Percentiles rank a stretch among this genome's conserved stretches.
These are phyloP conservation scores for Zychaea mexicana DNA, from an alignment of 371 early-diverging fungal species.

Conservation along the genomic window DNA sequence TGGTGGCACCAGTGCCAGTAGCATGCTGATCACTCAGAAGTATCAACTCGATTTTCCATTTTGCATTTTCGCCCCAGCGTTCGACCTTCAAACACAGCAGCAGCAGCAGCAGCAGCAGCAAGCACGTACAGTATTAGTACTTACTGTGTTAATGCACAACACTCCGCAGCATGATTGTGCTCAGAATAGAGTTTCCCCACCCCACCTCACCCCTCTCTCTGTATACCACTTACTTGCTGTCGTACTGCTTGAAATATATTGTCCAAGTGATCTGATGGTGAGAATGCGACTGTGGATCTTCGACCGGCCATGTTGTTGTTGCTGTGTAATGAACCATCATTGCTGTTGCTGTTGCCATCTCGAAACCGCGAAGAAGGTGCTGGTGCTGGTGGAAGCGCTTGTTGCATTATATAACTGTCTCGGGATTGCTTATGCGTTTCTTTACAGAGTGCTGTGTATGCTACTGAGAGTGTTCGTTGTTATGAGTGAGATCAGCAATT, in stretches of 20 bases:
- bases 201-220: no score
- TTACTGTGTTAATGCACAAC: no score
- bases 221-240: slow-evolving; percentile 23
- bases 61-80: slow-evolving; percentile 30
- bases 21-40: slow-evolving; percentile 8
- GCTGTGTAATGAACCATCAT: neutral
- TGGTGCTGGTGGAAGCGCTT: neutral
- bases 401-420: neutral
- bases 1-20: neutral
- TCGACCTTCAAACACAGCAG: slow-evolving; percentile 11
- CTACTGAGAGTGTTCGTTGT: no score
- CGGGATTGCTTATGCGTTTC: no score
- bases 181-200: neutral
- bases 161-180: neutral
- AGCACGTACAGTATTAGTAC: no score
- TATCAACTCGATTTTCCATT: slow-evolving; percentile 32
- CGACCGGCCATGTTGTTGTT: neutral
- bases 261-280: slow-evolving; percentile 25
- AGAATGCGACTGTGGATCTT: neutral
- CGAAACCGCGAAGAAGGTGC: neutral
- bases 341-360: no score
- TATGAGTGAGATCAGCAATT: no score
- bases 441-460: no score
- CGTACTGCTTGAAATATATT: slow-evolving; percentile 24
- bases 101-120: neutral